Percentiles rank a stretch among this genome's conserved stretches.
These are phyloP conservation scores for Pisolithus tinctorius DNA, from an alignment of 768 basidiomycete species.

Conservation along the genomic window DNA sequence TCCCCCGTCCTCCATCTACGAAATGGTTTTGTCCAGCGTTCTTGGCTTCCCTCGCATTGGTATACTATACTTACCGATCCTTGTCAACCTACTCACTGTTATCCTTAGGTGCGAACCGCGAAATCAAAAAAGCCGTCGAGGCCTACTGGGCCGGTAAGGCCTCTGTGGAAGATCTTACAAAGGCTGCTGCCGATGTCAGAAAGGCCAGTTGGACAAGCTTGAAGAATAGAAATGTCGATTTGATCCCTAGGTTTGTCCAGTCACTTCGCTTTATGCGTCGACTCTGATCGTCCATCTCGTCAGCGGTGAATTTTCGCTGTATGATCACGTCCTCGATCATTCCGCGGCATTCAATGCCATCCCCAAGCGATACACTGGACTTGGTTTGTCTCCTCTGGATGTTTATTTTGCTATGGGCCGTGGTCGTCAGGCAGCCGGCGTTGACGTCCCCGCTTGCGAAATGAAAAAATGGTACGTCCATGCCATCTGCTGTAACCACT, in stretches of 20 bases:
- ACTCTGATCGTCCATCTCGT: constrained; percentile 14
- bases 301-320: constrained; percentile 97
- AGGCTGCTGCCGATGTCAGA: constrained; percentile 80
- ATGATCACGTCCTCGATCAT: constrained; percentile 98
- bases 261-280: constrained; percentile 4
- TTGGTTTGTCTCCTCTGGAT: constrained; percentile 83
- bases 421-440: constrained; percentile 88
- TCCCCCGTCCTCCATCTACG: constrained; percentile 13
- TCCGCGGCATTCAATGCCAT: constrained; percentile 94
- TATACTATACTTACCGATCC: constrained; percentile 1
- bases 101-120: constrained; percentile 75
- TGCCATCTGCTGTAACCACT: neutral
- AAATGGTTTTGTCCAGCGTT: constrained; percentile 77
- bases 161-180: constrained; percentile 81
- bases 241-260: constrained; percentile 74
- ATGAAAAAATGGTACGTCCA: constrained; percentile 96
- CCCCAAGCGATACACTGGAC: constrained; percentile 86
- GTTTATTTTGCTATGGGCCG: constrained; percentile 99
- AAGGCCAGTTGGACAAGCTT: constrained; percentile 83
- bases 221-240: constrained; percentile 81
- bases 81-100: neutral
- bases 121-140: constrained; percentile 97
- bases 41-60: constrained; percentile 91
- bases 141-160: constrained; percentile 96
- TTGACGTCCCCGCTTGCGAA: constrained; percentile 95